Evolutionary conservation across 352 stramenopile genomes (phyloP), one percentile per base, ranked within the genome.

Genomic region (Globisporangium nagaii): DNA sequence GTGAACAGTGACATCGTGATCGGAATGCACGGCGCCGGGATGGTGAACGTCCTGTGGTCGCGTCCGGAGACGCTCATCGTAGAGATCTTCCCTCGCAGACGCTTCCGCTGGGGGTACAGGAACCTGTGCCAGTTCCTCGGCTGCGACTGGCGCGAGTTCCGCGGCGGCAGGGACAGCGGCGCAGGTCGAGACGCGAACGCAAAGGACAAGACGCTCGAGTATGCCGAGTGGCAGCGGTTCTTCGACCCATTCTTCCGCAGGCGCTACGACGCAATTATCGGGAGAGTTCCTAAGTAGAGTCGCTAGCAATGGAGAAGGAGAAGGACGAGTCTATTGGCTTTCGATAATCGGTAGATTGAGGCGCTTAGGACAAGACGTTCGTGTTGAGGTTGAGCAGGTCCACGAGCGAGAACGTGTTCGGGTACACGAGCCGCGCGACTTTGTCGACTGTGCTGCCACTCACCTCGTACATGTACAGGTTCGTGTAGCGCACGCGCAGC

Each of bases 151-250:
- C 30, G 60, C 30, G 58, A 56, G 45, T 80, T 78, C 40, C 71
- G 71, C 6, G 63, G 66, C 31, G 71, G 71, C 2, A 24, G 68
- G 39, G 71, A 77, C 39, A 40, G 69, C 22, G 41, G 39, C 10
- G 43, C 40, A 8, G 50, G 41, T 5, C 56, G 72, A 15, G 65
- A 77, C 54, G 60, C 63, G n/a, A 83, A 85, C 49, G 53, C 65
- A 1, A 75, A 68, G 17, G 62, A 71, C 54, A 88, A 88, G 51
- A 35, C 17, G 1, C 79, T 88, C 53, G 34, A 57, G 2, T 75
- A 72, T 52, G 49, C 67, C 13, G 65, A 82, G 52, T 88, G 77
- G 77, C 66, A 63, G 32, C 34, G 7, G 5, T 83, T 86, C 60
- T 79, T 84, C 47, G 56, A 73, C 20, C 74, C 75, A n/a, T 55